Evolutionary conservation across 2,329 filamentous ascomycete species (phyloP), one percentile per base, ranked within the genome.

Genomic region (Claviceps capensis): DNA sequence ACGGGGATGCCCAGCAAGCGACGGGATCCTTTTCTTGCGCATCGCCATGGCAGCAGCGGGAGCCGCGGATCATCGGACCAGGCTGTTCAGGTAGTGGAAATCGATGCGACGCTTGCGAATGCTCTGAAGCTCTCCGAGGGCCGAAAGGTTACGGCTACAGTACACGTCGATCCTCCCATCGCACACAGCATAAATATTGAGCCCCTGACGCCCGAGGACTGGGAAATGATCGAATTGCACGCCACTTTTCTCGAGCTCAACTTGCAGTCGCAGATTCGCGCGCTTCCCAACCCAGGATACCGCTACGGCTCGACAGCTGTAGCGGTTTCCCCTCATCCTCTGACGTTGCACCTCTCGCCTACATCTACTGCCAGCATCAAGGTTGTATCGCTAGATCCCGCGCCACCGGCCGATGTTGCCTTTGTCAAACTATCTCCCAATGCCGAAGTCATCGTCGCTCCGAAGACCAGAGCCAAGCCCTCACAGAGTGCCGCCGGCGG

Each of bases 181-280:
- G 88, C 89, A 48, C 88, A 96, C 67, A 97, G 90, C 1, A 85
- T 98, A 67, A 89, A 96, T 64, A 97, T 98, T 60, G 94, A 98
- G 66, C 93, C 93, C 37, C 70, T 97, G 61, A 97, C 93, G 0
- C 82, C 91, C 1, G 88, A 94, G 53, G 93, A 98, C 65, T 98
- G 93, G 93, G 93, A 98, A 69, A 95, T 97, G 61, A 97, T 98
- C 60, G 93, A 98, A 68, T 74, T 98, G 2, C 93, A 98, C 71
- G 93, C 93, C 5, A 93, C 85, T 16, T 98, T 97, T 63, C 75
- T 98, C 49, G 93, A 98, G 64, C 76, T 96, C 57, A 97, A 98
- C 66, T 82, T 98, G 50, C 75, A 95, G 36, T 86, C 85, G 45
- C 93, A 98, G 70, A 90, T 98, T 60, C 85, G 93, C 61, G 91